phyloP scores from a whole-genome alignment of 2,329 filamentous ascomycete species.

The Stenocarpella maydis region DNA sequence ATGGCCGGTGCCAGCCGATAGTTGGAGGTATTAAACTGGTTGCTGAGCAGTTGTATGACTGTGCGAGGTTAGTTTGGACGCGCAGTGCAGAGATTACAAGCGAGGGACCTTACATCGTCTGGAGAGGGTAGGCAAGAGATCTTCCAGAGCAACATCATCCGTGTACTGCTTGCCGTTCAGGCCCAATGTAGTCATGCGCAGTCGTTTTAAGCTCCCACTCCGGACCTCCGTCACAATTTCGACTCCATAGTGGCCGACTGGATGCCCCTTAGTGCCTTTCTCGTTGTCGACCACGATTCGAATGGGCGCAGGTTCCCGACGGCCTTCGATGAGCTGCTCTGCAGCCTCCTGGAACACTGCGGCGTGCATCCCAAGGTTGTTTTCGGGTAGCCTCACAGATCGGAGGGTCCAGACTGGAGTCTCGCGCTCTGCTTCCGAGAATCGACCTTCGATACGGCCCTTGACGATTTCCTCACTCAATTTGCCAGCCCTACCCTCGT shows the following conservation, averaged over 20 bases:
- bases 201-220: slow-evolving; percentile 59
- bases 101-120: slow-evolving; percentile 68
- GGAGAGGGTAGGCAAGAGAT: slow-evolving; percentile 78
- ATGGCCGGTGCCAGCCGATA: slow-evolving; percentile 70
- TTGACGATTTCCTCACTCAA: slow-evolving; percentile 88
- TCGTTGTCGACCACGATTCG: slow-evolving; percentile 78
- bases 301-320: slow-evolving; percentile 73
- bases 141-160: slow-evolving; percentile 76
- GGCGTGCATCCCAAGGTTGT: slow-evolving; percentile 65
- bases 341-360: slow-evolving; percentile 78
- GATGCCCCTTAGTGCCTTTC: slow-evolving; percentile 71
- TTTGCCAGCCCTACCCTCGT: slow-evolving; percentile 79
- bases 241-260: slow-evolving; percentile 73
- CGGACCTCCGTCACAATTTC: slow-evolving; percentile 74
- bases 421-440: slow-evolving; percentile 84
- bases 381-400: slow-evolving; percentile 70
- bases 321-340: slow-evolving; percentile 67
- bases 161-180: slow-evolving; percentile 75
- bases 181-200: slow-evolving; percentile 64
- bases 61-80: slow-evolving; percentile 44
- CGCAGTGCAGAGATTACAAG: not conserved
- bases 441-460: slow-evolving; percentile 85
- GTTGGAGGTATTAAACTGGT: slow-evolving; percentile 74
- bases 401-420: slow-evolving; percentile 82
- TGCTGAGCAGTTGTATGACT: slow-evolving; percentile 78